Evolutionary conservation across 768 basidiomycete genomes (phyloP), one percentile per base, ranked within the genome.

Genomic region (Mycena floridula): DNA sequence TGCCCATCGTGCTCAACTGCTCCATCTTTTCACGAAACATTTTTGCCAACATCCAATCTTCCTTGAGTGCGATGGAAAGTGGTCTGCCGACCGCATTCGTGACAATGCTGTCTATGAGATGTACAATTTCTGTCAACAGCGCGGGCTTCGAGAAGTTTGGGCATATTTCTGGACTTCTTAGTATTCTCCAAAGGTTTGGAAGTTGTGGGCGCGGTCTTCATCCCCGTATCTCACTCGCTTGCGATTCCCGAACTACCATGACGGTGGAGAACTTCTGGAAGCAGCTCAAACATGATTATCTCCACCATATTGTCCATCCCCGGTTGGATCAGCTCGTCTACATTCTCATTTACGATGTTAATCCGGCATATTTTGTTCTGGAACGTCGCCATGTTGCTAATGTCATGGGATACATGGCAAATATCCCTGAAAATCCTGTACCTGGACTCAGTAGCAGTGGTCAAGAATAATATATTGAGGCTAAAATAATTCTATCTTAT

Each of bases 141-240:
- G 51, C 3, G 51, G 49, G 2, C 41, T 59, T 9, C 16, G 43
- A 6, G 53, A 59, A 38, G 55, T 54, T 0, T 59, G 58, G 53
- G 58, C 43, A 2, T 59, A 59, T 7, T 42, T 59, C 50, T 59
- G 57, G 57, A 51, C 47, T 9, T 43, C 42, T 4, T 59, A 54
- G 57, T 59, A 59, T 24, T 40, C 44, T 7, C 50, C 50, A 3
- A 50, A 50, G 13, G 55, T 48, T 50, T 68, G 64, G 64, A 45
- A 40, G 15, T 54, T 66, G 2, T 66, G 64, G 65, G 62, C 65
- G 5, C 47, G 57, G 3, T 62, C 61, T 8, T 49, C 53, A 7
- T 48, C 59, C 7, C n/a, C n/a, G 0, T 49, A 49, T 21, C 21
- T 64, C 1, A 57, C 59, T 4, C 44, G 54, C 1, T 45, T 54